Conservation (phyloP, 2,329 filamentous ascomycete genomes). For the Neonectria coccinea region DNA sequence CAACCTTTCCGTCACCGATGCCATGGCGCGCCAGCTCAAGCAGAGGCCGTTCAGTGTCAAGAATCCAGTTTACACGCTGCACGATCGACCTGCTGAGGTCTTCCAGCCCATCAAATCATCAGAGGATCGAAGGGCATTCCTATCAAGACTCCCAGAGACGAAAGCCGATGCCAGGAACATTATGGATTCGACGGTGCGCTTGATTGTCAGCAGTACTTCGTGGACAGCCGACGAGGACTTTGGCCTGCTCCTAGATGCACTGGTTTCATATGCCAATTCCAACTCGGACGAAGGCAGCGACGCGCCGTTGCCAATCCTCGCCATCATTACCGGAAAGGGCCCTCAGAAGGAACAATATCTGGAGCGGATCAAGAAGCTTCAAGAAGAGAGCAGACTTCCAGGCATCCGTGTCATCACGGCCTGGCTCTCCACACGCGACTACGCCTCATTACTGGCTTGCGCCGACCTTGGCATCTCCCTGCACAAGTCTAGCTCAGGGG, state of each 20-base stretch:
- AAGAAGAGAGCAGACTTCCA: slow-evolving; percentile 70
- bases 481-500: slow-evolving; percentile 92
- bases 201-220: slow-evolving; percentile 93
- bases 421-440: slow-evolving; percentile 87
- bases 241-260: slow-evolving; percentile 82
- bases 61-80: slow-evolving; percentile 76
- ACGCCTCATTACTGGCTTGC: slow-evolving; percentile 83
- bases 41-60: slow-evolving; percentile 72
- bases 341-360: slow-evolving; percentile 85
- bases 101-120: slow-evolving; percentile 76
- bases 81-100: slow-evolving; percentile 86
- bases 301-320: slow-evolving; percentile 74
- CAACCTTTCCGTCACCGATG: slow-evolving; percentile 89
- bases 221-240: slow-evolving; percentile 99
- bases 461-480: slow-evolving; percentile 92
- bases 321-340: slow-evolving; percentile 94
- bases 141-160: slow-evolving; percentile 75
- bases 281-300: slow-evolving; percentile 54
- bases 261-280: slow-evolving; percentile 76
- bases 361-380: slow-evolving; percentile 70
- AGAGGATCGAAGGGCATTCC: slow-evolving; percentile 66
- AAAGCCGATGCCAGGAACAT: slow-evolving; percentile 69
- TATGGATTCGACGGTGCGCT: slow-evolving; percentile 66
- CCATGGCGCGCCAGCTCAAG: slow-evolving; percentile 82
- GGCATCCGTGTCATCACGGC: slow-evolving; percentile 81